Base-by-base conservation (phyloP, 306 rosid genomes). In the Pterocarpus santalinus region DNA sequence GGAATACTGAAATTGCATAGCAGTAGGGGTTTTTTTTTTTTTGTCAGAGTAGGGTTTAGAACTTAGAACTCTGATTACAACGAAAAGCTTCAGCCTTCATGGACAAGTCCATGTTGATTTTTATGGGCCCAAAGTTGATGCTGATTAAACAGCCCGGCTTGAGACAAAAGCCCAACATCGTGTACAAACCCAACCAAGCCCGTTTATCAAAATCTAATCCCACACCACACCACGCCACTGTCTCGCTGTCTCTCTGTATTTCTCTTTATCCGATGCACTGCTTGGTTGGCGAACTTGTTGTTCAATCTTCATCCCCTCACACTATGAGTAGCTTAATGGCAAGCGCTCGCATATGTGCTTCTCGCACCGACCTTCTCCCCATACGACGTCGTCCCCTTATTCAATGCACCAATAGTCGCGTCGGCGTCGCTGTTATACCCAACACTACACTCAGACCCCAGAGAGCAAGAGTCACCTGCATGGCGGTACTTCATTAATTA, bases 321-420 rank as follows among this genome's bases (percentile, higher is more conserved):
- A 72, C 72, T 17, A 91, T 91, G 96, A 89, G 73, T 72, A 83
- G 86, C 91, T 83, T 91, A 82, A 82, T 88, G 35, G 56, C 90
- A 39, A 86, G 88, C 90, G 80, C 89, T 75, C 90, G 96, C 64
- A 47, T 86, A 57, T 78, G 80, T 5, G 64, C 76, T 56, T 46
- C 87, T 0, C 77, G 75, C 76, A 79, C 73, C 77, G 68, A 80
- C 57, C 77, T 13, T 14, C 33, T 66, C 69, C 81, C 90, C 12
- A 0, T 14, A 65, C 85, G 88, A 58, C 81, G 58, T 33, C 84
- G 90, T 82, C 68, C 85, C 35, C 8, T 77, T 16, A 85, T 53
- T 35, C 88, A 55, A 22, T 87, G 82, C 39, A 53, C 76, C 13
- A 68, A 76, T 47, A 47, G 12, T 7, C 28, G 28, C 78, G 63